Percentiles rank a stretch among this genome's conserved stretches.
Evolutionary conservation across 305 asterid species (phyloP).

Genomic region (Rubia occidens): DNA sequence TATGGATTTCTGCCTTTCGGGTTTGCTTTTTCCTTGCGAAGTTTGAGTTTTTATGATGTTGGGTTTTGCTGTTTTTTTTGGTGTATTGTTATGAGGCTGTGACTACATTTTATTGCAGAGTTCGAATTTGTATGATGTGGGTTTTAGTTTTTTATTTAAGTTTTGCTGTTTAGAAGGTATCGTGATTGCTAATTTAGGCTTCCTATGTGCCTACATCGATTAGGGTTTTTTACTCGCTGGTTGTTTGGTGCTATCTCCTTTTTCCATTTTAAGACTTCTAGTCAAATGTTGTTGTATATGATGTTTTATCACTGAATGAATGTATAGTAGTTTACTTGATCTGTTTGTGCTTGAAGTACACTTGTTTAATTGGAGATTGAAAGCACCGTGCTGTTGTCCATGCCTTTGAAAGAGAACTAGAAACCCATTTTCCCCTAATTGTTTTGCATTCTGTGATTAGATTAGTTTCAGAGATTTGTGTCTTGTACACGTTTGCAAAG

Average conservation of each 20-base stretch:
- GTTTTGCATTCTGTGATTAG: neutral
- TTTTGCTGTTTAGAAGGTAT: neutral
- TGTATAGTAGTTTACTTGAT: neutral
- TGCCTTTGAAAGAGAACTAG: neutral
- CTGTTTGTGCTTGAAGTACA: neutral
- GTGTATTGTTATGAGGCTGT: neutral
- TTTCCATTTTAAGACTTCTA: neutral
- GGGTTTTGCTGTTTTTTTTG: slow-evolving; percentile 20
- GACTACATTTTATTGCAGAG: slow-evolving; percentile 1
- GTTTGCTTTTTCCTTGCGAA: slow-evolving; percentile 5
- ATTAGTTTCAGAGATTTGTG: too few relatives aligned
- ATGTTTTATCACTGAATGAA: too few relatives aligned
- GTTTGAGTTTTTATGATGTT: slow-evolving; percentile 23
- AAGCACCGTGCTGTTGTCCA: neutral
- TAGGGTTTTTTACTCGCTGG: neutral
- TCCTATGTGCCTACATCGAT: neutral
- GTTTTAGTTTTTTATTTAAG: slow-evolving; percentile 18
- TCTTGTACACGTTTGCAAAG: too few relatives aligned
- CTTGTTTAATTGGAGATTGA: neutral
- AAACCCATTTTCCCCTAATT: neutral
- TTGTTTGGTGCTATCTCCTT: neutral
- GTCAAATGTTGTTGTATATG: too few relatives aligned
- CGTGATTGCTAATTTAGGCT: slow-evolving; percentile 3
- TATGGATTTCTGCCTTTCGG: slow-evolving; percentile 17
- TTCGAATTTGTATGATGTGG: slow-evolving; percentile 25